Base-by-base conservation (phyloP, 1,139 yeast genomes). In the Geotrichum siamense region DNA sequence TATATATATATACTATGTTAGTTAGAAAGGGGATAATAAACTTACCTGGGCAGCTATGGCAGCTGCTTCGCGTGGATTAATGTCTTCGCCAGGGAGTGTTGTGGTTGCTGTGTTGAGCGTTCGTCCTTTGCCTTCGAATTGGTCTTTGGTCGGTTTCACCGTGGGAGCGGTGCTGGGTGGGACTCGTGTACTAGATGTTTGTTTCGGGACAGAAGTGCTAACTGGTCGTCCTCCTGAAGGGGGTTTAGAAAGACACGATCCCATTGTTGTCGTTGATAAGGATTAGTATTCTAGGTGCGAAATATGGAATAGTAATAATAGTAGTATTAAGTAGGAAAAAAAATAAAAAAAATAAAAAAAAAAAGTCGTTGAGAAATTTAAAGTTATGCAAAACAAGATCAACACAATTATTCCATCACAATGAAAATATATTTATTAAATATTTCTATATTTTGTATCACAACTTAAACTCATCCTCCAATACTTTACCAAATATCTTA, bases 401-500 rank as follows among this genome's bases (percentile, higher is more conserved):
- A n/a, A n/a, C n/a, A n/a, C n/a, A n/a, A n/a, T n/a, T n/a, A n/a
- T n/a, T n/a, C n/a, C n/a, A n/a, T n/a, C n/a, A n/a, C n/a, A n/a
- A n/a, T n/a, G n/a, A n/a, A n/a, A n/a, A n/a, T n/a, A n/a, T n/a
- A n/a, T n/a, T n/a, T n/a, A n/a, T n/a, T n/a, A n/a, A n/a, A n/a
- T n/a, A n/a, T n/a, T n/a, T n/a, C n/a, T n/a, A n/a, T n/a, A n/a
- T n/a, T n/a, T n/a, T n/a, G n/a, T n/a, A n/a, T 34, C 37, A 37
- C 43, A 45, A 28, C 3, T 30, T 20, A 37, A 64, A 69, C 51
- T 65, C 70, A 27, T 51, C 56, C 36, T 55, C 58, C 38, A 76
- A 54, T 19, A 83, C 82, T 50, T 69, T 67, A 44, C 84, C 87
- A 55, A 82, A 79, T 55, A 78, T 73, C 59, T 75, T 71, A 51